A percentile compares a stretch with the other conserved stretches of the same genome.
Conservation (phyloP, 495 filamentous ascomycete genomes). For the Stereocaulon alpinum region DNA sequence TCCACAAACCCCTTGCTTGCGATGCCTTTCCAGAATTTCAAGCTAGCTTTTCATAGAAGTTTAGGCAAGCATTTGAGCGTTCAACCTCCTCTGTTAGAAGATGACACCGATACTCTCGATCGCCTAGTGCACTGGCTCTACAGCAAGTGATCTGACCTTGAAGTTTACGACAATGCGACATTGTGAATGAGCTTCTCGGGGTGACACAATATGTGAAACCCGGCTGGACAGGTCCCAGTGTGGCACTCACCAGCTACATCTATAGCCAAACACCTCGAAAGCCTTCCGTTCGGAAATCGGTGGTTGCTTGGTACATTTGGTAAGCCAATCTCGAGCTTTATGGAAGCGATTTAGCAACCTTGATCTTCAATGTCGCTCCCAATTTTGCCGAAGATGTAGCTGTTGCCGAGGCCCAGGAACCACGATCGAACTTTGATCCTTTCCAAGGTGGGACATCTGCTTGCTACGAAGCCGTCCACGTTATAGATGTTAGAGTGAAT, state of each 20-base stretch:
- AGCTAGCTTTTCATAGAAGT: constrained; percentile 8
- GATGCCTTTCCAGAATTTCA: constrained; percentile 5
- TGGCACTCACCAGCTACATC: not conserved
- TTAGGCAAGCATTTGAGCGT: constrained; percentile 9
- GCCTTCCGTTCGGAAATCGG: too few relatives aligned
- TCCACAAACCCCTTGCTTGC: constrained; percentile 1
- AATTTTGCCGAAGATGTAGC: too few relatives aligned
- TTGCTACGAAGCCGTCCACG: too few relatives aligned
- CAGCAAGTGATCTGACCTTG: not conserved
- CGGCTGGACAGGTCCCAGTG: not conserved
- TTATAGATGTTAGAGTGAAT: too few relatives aligned
- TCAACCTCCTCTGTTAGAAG: constrained; percentile 10
- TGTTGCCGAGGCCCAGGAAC: too few relatives aligned
- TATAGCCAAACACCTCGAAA: too few relatives aligned
- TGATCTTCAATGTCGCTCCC: too few relatives aligned
- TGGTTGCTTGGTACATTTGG: too few relatives aligned
- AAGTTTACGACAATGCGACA: not conserved
- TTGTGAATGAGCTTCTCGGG: not conserved
- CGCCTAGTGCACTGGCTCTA: constrained; percentile 16
- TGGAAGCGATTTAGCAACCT: too few relatives aligned
- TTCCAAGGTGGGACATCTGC: too few relatives aligned
- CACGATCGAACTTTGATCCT: too few relatives aligned
- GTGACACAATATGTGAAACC: not conserved
- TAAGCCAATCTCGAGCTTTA: too few relatives aligned
- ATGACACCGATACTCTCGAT: constrained; percentile 4